Evolutionary conservation across 805 yeast species (phyloP), one percentile per base, ranked within the genome.

Genomic region (Cephaloascus albidus): DNA sequence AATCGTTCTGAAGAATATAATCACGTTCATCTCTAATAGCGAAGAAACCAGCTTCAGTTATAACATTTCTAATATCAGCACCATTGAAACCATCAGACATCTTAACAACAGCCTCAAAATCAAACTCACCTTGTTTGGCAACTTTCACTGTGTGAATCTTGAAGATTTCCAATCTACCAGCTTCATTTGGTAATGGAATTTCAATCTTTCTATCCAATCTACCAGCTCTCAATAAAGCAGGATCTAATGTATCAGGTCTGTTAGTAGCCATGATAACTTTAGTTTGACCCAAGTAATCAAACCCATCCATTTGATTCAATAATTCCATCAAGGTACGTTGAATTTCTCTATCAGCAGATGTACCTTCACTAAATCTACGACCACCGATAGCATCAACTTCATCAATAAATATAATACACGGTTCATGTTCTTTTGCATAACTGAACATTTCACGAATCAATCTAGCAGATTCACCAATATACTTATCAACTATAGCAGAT

Each of bases 51-150:
- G 97, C 96, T 67, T 90, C 98, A n/a, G 98, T 90, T 27, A 89
- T 75, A 43, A 93, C 96, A 58, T 90, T 90, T 61, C 98, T 80
- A 51, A 90, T 82, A 72, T 90, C 98, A 4, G 97, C 97, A 68
- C 98, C 98, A 63, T 90, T 90, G 66, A 93, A 93, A 2, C 97
- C 97, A 64, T 90, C 98, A 61, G 95, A 84, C 97, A 93, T 93
- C 68, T 93, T 93, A 32, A 90, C 97, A 28, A 87, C 84, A 14
- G 96, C 95, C 65, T 93, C 97, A 53, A 86, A 88, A 67, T 93
- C 98, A 60, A 93, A 85, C 50, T 93, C 97, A 46, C 98, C 98
- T 46, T 80, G 83, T 57, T 90, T 90, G 43, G 83, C 74, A 34
- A 90, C 93, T 42, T 81, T 77, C 16, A 86, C 61, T 1, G 95